Percentiles rank a stretch among this genome's conserved stretches.
Conservation (phyloP, 805 yeast genomes). For the Torulaspora microellipsoides region DNA sequence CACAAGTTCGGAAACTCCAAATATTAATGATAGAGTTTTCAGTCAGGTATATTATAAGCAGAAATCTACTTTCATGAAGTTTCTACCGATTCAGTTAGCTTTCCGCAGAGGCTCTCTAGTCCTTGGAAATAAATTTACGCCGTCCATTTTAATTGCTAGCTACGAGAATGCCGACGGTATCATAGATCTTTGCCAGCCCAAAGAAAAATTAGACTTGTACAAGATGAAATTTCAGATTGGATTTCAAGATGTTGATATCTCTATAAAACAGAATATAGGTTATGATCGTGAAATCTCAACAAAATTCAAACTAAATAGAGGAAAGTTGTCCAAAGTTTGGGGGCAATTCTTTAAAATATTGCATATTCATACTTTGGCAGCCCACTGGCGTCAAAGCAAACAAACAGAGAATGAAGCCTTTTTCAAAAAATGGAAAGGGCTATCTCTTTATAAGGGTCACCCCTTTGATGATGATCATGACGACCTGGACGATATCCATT, state of each 20-base stretch:
- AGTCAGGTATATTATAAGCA: slow-evolving; percentile 9
- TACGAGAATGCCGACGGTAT: slow-evolving; percentile 51
- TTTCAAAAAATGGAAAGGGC: slow-evolving; percentile 64
- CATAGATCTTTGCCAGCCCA: slow-evolving; percentile 47
- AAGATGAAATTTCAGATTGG: slow-evolving; percentile 43
- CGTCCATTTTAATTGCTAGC: slow-evolving; percentile 63
- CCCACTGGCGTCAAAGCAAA: slow-evolving; percentile 1
- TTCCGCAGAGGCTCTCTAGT: slow-evolving; percentile 68
- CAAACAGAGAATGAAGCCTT: slow-evolving; percentile 15
- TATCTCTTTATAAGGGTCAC: slow-evolving; percentile 55
- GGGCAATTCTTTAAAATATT: slow-evolving; percentile 15
- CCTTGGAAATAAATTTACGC: slow-evolving; percentile 74
- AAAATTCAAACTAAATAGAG: slow-evolving; percentile 18
- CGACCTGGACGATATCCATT: slow-evolving; percentile 32
- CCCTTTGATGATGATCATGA: slow-evolving; percentile 34
- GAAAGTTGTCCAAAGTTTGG: slow-evolving; percentile 25
- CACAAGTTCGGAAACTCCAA: slow-evolving; percentile 6
- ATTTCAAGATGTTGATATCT: slow-evolving; percentile 50
- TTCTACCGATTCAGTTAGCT: slow-evolving; percentile 60
- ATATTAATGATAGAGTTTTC: slow-evolving; percentile 20
- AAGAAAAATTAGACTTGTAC: slow-evolving; percentile 54
- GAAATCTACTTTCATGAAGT: slow-evolving; percentile 25
- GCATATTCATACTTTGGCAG: slow-evolving; percentile 7
- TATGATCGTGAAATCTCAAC: slow-evolving; percentile 40
- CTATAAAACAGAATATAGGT: slow-evolving; percentile 68